Conservation (phyloP, 1,284 basidiomycete species). For the Ceratobasidium theobromae region DNA sequence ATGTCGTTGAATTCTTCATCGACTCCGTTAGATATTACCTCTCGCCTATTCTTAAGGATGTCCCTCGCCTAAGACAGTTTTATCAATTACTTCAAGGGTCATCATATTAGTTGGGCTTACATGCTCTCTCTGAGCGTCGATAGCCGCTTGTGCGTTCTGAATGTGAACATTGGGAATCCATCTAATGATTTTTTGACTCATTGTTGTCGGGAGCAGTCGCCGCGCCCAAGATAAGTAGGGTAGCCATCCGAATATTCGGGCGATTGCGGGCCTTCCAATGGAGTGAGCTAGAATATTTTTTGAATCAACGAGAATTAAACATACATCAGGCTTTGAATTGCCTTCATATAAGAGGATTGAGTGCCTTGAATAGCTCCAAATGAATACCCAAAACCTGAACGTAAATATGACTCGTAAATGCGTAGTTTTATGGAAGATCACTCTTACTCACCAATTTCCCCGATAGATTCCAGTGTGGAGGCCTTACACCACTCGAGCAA, state of each 20-base stretch:
- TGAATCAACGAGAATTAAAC: not conserved
- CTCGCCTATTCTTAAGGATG: not conserved
- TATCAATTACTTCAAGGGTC: not conserved
- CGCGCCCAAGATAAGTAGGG: not conserved
- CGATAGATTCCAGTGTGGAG: slow-evolving; percentile 1
- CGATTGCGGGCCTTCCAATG: not conserved
- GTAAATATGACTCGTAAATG: not conserved
- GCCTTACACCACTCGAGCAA: not conserved
- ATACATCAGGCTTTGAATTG: not conserved
- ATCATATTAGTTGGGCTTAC: not conserved
- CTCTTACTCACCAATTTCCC: slow-evolving; percentile 16
- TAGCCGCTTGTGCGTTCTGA: not conserved
- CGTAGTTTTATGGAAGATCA: not conserved
- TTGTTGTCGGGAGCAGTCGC: not conserved
- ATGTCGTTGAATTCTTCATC: not conserved
- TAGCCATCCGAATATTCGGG: not conserved
- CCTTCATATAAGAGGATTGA: not conserved
- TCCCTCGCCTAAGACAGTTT: not conserved
- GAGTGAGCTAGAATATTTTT: not conserved
- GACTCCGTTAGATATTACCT: not conserved
- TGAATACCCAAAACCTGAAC: slow-evolving; percentile 4
- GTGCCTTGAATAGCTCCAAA: not conserved
- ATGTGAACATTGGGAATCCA: not conserved
- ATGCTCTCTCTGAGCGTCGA: slow-evolving; percentile 4
- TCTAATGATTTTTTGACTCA: not conserved